phyloP scores from a whole-genome alignment of 2,329 filamentous ascomycete species.

The Blastomyces percursus region DNA sequence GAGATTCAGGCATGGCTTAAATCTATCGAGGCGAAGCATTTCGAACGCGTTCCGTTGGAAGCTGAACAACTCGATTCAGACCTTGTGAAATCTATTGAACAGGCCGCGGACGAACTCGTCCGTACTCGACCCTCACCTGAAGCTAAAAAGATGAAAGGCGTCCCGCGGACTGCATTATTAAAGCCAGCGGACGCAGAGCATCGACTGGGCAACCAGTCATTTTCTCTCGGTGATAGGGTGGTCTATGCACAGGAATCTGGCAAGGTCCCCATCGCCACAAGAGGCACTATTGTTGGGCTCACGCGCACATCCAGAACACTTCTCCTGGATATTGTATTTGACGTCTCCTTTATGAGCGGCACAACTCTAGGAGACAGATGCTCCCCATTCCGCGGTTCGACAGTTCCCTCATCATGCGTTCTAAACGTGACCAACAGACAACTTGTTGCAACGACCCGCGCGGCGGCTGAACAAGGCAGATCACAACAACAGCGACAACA shows the following conservation, averaged over 20 bases:
- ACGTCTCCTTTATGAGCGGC: slow-evolving; percentile 92
- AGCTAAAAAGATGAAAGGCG: slow-evolving; percentile 61
- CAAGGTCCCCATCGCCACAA: slow-evolving; percentile 83
- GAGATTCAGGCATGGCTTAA: slow-evolving; percentile 94
- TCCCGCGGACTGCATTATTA: slow-evolving; percentile 76
- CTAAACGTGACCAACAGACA: slow-evolving; percentile 79
- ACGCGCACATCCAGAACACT: slow-evolving; percentile 74
- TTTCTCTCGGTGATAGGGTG: slow-evolving; percentile 76
- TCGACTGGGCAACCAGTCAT: slow-evolving; percentile 72
- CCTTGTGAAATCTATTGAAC: slow-evolving; percentile 69
- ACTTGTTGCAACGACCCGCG: slow-evolving; percentile 50
- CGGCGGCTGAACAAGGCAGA: slow-evolving; percentile 23
- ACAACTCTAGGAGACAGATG: slow-evolving; percentile 84
- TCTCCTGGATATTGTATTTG: slow-evolving; percentile 85
- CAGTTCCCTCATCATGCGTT: slow-evolving; percentile 75
- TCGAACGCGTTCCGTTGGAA: slow-evolving; percentile 91
- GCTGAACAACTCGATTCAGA: slow-evolving; percentile 93
- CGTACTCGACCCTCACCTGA: slow-evolving; percentile 44
- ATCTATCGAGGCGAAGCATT: slow-evolving; percentile 76
- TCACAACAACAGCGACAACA: slow-evolving; percentile 48
- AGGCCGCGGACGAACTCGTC: slow-evolving; percentile 56
- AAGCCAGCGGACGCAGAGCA: slow-evolving; percentile 96
- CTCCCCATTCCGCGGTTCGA: slow-evolving; percentile 86
- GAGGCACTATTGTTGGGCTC: slow-evolving; percentile 89
- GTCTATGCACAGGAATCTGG: slow-evolving; percentile 88